Base-by-base conservation (phyloP, 2,329 filamentous ascomycete species). In the Cladosporium phlei region DNA sequence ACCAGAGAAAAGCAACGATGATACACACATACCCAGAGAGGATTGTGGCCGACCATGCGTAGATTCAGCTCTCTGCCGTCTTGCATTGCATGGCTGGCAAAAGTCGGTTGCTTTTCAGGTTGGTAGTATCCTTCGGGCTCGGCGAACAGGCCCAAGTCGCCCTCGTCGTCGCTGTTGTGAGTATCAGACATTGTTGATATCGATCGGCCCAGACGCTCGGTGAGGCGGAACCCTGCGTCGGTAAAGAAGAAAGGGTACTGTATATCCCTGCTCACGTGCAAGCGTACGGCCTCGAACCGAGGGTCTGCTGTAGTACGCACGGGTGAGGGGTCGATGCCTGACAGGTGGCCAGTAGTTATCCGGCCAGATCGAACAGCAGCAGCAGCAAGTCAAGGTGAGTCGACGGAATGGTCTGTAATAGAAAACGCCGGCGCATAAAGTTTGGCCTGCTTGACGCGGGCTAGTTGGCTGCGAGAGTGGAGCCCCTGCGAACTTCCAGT, bases 71-170 rank as follows among this genome's bases (percentile, higher is more conserved):
- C 71, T 53, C 80, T 66, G 50, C 86, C 86, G 27, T 78, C 80
- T 47, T 79, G 70, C 63, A 91, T 78, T 17, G 75, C 79, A 71
- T 94, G 85, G 33, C 80, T 76, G 52, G 86, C 81, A 52, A 79
- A 81, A 2, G 85, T 91, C 6, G 88, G 82, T 38, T 83, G 78
- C 38, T 86, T 86, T 37, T 88, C 83, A 1, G 88, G 82, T 37
- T 85, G 79, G 63, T 88, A 93, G 71, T 79, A 96, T 61, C 80
- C 87, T 46, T 81, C 78, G 5, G 90, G 90, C 55, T 95, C 90
- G 45, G 84, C 70, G 71, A 96, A 95, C 9, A 47, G n/a, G 35
- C 45, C 45, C 16, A 39, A 24, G 37, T 62, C 56, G 28, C 64
- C 67, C 24, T 60, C 65, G 12, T 66, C 63, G 16, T 64, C 58